A percentile compares a stretch with the other conserved stretches of the same genome.
Conservation (phyloP, 2,329 filamentous ascomycete species). For the Sclerotinia glacialis region DNA sequence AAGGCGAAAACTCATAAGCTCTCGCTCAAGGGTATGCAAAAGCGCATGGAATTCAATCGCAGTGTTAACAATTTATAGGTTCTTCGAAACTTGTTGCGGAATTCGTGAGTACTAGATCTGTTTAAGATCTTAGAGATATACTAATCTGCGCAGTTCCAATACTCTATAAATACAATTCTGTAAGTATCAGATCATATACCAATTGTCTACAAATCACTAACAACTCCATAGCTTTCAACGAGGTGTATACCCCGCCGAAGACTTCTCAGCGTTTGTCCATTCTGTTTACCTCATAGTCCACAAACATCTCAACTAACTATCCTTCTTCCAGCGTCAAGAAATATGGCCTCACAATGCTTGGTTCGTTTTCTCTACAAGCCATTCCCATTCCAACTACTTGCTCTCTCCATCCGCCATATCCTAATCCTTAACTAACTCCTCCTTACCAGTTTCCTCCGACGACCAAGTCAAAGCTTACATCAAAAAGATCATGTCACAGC, state of each 20-base stretch:
- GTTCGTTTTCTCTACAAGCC: background rate
- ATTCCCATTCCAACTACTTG: too few species aligned
- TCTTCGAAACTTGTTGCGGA: constrained; percentile 87
- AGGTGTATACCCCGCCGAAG: constrained; percentile 85
- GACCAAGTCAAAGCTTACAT: constrained; percentile 99
- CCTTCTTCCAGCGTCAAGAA: constrained; percentile 73
- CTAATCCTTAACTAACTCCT: background rate
- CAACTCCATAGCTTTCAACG: constrained; percentile 68
- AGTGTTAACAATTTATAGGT: constrained; percentile 46
- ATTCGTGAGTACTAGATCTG: constrained; percentile 65
- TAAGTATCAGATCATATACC: constrained; percentile 44
- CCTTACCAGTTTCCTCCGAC: constrained; percentile 73
- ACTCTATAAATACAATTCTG: constrained; percentile 96
- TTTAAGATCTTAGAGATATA: background rate
- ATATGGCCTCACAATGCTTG: constrained; percentile 77
- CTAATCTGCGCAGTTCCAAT: constrained; percentile 69
- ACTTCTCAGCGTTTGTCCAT: constrained; percentile 77
- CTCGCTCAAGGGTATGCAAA: constrained; percentile 72
- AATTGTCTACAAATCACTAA: constrained; percentile 2
- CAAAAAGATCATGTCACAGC: constrained; percentile 97
- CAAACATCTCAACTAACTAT: constrained; percentile 22
- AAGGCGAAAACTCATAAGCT: constrained; percentile 95
- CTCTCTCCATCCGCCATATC: background rate
- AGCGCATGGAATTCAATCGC: background rate
- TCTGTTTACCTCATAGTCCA: background rate